phyloP scores from a whole-genome alignment of 163 green algal species.

The Scenedesmus sp. region DNA sequence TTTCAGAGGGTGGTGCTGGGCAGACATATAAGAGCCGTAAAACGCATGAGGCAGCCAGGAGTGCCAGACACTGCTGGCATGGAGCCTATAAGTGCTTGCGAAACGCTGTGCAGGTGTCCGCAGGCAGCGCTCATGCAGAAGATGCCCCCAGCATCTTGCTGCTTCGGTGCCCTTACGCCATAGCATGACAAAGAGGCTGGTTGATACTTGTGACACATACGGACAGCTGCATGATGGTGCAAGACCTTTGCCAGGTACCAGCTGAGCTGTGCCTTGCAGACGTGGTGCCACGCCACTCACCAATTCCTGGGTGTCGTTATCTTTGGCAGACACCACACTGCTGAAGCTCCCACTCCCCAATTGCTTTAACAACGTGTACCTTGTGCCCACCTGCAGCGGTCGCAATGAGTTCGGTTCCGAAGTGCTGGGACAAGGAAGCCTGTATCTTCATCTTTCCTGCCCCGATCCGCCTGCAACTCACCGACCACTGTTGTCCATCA shows the following conservation, averaged over 20 bases:
- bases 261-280: not conserved
- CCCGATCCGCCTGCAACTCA: slow-evolving; percentile 20
- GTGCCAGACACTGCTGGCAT: not conserved
- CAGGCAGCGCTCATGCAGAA: not conserved
- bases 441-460: not conserved
- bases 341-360: slow-evolving; percentile 84
- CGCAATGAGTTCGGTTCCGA: not conserved
- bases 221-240: not conserved
- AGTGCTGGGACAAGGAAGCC: not conserved
- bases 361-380: slow-evolving; percentile 77
- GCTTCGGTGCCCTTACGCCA: not conserved
- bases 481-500: slow-evolving; percentile 46
- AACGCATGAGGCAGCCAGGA: too few relatives aligned
- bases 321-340: slow-evolving; percentile 76
- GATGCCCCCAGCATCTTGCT: not conserved
- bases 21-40: too few relatives aligned
- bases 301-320: slow-evolving; percentile 70
- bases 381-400: slow-evolving; percentile 71
- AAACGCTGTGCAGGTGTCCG: not conserved
- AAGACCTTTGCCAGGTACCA: not conserved
- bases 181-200: not conserved
- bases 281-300: slow-evolving; percentile 45
- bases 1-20: too few relatives aligned
- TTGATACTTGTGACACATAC: not conserved
- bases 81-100: not conserved